These are phyloP conservation scores for Rutstroemia sp. DNA, from an alignment of 2,329 filamentous ascomycete genomes.

Conservation along the genomic window DNA sequence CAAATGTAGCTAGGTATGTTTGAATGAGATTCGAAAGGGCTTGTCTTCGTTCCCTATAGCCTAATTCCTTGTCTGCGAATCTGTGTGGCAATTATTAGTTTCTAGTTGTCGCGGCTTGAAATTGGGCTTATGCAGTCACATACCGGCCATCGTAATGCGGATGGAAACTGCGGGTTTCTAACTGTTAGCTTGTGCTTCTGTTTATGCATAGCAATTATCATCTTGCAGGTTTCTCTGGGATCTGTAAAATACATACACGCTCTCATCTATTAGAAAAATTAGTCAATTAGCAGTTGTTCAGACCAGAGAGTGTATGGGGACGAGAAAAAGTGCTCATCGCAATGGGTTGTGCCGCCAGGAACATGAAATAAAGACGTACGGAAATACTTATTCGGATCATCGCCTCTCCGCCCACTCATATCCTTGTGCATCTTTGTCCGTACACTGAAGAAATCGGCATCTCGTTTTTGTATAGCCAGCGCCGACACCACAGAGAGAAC, in stretches of 20 bases:
- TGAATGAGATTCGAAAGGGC: constrained; percentile 64
- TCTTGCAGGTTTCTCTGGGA: no score
- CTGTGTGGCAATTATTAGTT: constrained; percentile 9
- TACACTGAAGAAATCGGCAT: constrained; percentile 28
- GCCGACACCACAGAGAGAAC: constrained; percentile 19
- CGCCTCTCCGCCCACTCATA: constrained; percentile 26
- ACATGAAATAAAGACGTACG: constrained; percentile 23
- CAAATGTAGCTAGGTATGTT: constrained; percentile 64
- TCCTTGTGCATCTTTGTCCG: constrained; percentile 26
- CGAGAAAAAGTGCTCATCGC: neutral
- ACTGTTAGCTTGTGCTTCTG: constrained; percentile 10
- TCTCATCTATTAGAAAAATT: constrained; percentile 21
- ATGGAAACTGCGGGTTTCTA: constrained; percentile 28
- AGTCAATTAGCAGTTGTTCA: neutral
- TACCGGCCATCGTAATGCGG: constrained; percentile 34
- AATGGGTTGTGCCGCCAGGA: neutral
- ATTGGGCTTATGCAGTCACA: constrained; percentile 1
- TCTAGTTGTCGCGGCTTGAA: neutral
- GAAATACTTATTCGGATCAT: constrained; percentile 32
- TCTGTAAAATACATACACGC: constrained; percentile 21
- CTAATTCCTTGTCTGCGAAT: constrained; percentile 35
- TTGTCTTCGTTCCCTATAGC: constrained; percentile 34
- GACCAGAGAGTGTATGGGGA: neutral
- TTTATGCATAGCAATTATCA: neutral
- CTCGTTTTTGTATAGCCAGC: constrained; percentile 22